These are phyloP conservation scores for Phylloporus arenicola DNA, from an alignment of 768 basidiomycete species.

Conservation along the genomic window DNA sequence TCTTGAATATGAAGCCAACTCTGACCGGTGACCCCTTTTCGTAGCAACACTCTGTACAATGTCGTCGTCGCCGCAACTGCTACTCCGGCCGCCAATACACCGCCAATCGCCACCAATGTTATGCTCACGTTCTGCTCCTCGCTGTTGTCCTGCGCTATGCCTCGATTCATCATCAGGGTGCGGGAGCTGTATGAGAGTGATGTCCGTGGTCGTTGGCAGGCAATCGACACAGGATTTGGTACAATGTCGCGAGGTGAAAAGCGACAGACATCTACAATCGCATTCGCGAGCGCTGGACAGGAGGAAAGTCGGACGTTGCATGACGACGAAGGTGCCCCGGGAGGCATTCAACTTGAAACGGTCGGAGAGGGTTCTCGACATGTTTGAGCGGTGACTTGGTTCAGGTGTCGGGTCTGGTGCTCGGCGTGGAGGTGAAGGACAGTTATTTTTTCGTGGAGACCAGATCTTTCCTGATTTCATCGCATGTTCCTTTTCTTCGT, in stretches of 20 bases:
- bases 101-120: not conserved
- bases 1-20: not conserved
- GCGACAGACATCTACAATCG: not conserved
- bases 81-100: not conserved
- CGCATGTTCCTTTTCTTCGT: not conserved
- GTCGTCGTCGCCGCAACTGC: not conserved
- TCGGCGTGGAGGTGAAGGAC: not conserved
- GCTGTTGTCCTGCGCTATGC: not conserved
- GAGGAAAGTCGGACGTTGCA: not conserved
- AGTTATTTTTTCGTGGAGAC: not conserved
- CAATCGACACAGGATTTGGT: not conserved
- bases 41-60: not conserved
- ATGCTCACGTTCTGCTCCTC: not conserved
- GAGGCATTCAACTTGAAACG: not conserved
- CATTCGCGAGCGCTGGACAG: not conserved
- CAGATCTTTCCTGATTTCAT: not conserved
- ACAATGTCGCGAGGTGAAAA: not conserved
- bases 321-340: not conserved
- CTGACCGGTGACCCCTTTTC: not conserved
- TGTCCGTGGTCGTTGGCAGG: not conserved
- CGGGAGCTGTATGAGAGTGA: slow-evolving; percentile 1
- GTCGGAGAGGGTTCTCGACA: not conserved
- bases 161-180: not conserved
- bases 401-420: not conserved
- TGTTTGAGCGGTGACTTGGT: not conserved